phyloP scores from a whole-genome alignment of 2,329 filamentous ascomycete species.

The Cladosporium sphaerospermum region DNA sequence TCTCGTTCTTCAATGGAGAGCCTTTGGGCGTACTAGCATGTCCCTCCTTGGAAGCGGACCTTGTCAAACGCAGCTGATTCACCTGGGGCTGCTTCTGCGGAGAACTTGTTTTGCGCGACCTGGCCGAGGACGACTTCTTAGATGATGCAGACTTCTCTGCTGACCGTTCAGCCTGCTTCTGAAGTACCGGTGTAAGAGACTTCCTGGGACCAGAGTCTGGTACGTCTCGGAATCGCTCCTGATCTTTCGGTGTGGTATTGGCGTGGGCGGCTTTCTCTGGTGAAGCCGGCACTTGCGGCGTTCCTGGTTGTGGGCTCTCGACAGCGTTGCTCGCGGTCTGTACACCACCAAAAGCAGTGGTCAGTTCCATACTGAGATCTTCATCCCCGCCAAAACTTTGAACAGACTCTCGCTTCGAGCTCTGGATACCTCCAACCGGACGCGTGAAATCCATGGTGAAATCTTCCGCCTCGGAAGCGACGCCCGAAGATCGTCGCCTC shows the following conservation, averaged over 20 bases:
- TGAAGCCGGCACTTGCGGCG: conserved; percentile 37
- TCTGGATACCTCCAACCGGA: conserved; percentile 42
- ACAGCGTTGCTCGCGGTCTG: conserved; percentile 24
- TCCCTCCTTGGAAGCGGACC: conserved; percentile 5
- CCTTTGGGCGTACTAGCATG: background rate
- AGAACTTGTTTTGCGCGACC: conserved; percentile 11
- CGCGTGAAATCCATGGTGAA: conserved; percentile 53
- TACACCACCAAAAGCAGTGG: conserved; percentile 43
- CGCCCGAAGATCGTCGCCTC: conserved; percentile 31
- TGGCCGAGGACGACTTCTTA: conserved; percentile 9
- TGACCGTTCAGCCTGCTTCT: conserved; percentile 24
- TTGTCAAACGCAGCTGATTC: background rate
- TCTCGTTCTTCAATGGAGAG: conserved; percentile 14
- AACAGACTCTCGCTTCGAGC: conserved; percentile 16
- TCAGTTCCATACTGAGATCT: conserved; percentile 50
- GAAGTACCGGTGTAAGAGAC: conserved; percentile 29
- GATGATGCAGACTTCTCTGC: conserved; percentile 20
- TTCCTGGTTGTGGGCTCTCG: conserved; percentile 17
- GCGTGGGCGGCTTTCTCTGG: conserved; percentile 40
- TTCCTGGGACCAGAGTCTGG: conserved; percentile 35
- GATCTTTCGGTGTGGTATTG: conserved; percentile 50
- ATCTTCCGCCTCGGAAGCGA: conserved; percentile 36
- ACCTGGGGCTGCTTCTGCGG: background rate
- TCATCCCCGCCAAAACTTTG: conserved; percentile 34
- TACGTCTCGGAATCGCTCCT: conserved; percentile 51